Conservation (phyloP, 371 early-diverging fungal genomes). For the Mortierella sp. region DNA sequence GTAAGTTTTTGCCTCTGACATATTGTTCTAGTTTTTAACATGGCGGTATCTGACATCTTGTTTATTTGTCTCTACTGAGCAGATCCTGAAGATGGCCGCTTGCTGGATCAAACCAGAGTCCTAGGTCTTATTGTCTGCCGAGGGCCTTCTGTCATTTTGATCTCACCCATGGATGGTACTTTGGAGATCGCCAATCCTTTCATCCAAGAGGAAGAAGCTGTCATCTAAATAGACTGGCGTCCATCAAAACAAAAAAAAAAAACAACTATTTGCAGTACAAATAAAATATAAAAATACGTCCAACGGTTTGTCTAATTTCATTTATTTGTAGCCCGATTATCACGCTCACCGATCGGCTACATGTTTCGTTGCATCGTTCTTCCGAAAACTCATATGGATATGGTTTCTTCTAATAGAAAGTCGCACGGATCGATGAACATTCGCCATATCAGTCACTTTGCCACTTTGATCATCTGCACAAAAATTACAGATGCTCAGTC, state of each 20-base stretch:
- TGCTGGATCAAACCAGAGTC: slow-evolving; percentile 75
- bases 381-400: neutral
- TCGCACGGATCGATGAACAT: neutral
- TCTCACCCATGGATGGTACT: slow-evolving; percentile 93
- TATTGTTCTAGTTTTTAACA: neutral
- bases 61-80: slow-evolving; percentile 4
- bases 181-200: slow-evolving; percentile 95
- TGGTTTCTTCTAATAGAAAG: neutral
- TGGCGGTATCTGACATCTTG: neutral
- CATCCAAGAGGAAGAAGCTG: slow-evolving; percentile 61
- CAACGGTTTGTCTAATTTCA: neutral
- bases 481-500: slow-evolving; percentile 38
- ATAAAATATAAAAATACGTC: neutral
- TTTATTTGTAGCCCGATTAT: neutral
- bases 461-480: neutral
- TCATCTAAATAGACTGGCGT: slow-evolving; percentile 29
- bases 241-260: neutral
- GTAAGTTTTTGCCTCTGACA: slow-evolving; percentile 55
- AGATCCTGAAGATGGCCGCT: slow-evolving; percentile 79
- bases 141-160: slow-evolving; percentile 89
- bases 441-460: neutral
- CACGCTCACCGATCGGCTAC: neutral
- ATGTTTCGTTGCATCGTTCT: neutral
- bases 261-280: too few relatives aligned
- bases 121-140: slow-evolving; percentile 93